These are phyloP conservation scores for Linnemannia elongata DNA, from an alignment of 192 early-diverging fungal species.

Conservation along the genomic window DNA sequence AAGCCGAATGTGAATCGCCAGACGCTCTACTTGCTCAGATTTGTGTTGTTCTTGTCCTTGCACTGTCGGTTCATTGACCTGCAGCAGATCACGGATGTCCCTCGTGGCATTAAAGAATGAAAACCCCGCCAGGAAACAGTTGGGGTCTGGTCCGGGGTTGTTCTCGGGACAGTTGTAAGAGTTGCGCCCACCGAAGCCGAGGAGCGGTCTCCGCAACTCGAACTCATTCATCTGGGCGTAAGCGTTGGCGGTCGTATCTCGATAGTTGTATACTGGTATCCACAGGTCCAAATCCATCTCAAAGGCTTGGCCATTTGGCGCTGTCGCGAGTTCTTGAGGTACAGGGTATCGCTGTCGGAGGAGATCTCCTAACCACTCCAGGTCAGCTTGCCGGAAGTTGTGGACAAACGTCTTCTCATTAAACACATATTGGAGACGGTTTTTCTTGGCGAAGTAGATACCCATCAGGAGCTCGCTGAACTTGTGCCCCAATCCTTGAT, in stretches of 20 bases:
- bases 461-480: slow-evolving; percentile 17
- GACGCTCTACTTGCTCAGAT: slow-evolving; percentile 8
- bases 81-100: slow-evolving; percentile 12
- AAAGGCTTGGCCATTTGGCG: not conserved
- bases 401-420: slow-evolving; percentile 6
- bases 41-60: slow-evolving; percentile 8
- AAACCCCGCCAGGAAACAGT: slow-evolving; percentile 6
- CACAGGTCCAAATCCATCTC: not conserved
- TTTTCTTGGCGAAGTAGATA: slow-evolving; percentile 6
- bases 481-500: slow-evolving; percentile 21
- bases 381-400: slow-evolving; percentile 13
- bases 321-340: not conserved
- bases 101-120: slow-evolving; percentile 29
- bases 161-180: slow-evolving; percentile 4
- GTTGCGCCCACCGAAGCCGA: slow-evolving; percentile 22
- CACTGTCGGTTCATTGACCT: not conserved
- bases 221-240: not conserved
- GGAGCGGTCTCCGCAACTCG: slow-evolving; percentile 6
- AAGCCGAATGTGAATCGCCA: slow-evolving; percentile 23
- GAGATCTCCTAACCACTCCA: slow-evolving; percentile 16
- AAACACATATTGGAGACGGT: slow-evolving; percentile 8
- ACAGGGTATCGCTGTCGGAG: slow-evolving; percentile 15
- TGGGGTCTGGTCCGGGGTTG: slow-evolving; percentile 4
- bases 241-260: not conserved
- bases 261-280: not conserved